A percentile compares a stretch with the other conserved stretches of the same genome.
These are phyloP conservation scores for Microascus cirrosus DNA, from an alignment of 2,329 filamentous ascomycete species.

Conservation along the genomic window DNA sequence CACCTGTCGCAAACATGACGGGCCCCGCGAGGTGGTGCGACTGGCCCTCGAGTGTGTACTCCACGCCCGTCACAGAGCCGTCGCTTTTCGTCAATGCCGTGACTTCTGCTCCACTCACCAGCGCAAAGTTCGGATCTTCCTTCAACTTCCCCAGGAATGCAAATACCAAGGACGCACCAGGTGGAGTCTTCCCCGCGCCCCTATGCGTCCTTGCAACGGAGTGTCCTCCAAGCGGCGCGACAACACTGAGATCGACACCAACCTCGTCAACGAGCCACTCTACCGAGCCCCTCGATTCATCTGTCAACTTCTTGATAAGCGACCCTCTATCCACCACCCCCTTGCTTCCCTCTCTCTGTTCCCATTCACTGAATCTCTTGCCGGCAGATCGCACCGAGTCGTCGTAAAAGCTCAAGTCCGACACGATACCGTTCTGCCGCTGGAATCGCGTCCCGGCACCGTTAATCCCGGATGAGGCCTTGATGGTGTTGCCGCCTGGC, in stretches of 20 bases:
- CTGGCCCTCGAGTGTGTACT: conserved; percentile 27
- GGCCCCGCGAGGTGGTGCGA: conserved; percentile 32
- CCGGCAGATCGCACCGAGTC: conserved; percentile 50
- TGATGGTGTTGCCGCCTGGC: conserved; percentile 55
- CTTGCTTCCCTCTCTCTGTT: conserved; percentile 10
- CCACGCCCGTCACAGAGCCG: conserved; percentile 35
- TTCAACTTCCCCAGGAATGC: conserved; percentile 40
- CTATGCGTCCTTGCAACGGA: conserved; percentile 44
- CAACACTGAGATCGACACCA: conserved; percentile 45
- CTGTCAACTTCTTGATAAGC: conserved; percentile 36
- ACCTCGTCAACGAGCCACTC: conserved; percentile 46
- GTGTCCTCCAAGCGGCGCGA: conserved; percentile 50
- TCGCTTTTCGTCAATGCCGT: conserved; percentile 25
- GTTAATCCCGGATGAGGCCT: conserved; percentile 57
- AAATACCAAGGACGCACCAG: conserved; percentile 46
- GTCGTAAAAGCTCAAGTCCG: conserved; percentile 32
- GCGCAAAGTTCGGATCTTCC: conserved; percentile 33
- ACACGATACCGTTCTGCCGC: conserved; percentile 18
- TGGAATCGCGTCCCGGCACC: conserved; percentile 50
- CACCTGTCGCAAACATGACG: conserved; percentile 49
- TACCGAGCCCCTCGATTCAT: conserved; percentile 34
- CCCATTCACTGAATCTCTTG: conserved; percentile 16
- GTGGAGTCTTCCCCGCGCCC: conserved; percentile 41
- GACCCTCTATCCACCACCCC: conserved; percentile 22
- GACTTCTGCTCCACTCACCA: conserved; percentile 41